Conservation (phyloP, 192 early-diverging fungal genomes). For the Cladochytrium replicatum region DNA sequence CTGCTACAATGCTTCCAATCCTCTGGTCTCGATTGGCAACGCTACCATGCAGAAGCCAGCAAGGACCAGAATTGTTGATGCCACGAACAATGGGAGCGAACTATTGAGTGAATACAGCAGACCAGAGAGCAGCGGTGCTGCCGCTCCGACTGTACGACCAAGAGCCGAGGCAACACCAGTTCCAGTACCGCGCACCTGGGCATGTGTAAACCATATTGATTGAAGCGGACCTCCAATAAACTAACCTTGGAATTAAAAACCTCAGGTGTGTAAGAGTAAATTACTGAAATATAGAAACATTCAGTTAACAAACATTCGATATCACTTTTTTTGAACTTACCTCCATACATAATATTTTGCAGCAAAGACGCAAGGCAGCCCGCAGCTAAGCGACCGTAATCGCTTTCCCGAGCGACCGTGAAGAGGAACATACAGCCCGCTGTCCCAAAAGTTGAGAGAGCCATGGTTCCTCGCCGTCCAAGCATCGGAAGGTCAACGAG, state of each 20-base stretch:
- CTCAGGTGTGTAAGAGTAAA: slow-evolving; percentile 83
- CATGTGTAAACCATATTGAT: slow-evolving; percentile 14
- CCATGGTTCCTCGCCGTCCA: slow-evolving; percentile 74
- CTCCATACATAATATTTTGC: slow-evolving; percentile 20
- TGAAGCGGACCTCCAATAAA: not conserved
- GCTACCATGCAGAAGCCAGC: slow-evolving; percentile 54
- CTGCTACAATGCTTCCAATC: slow-evolving; percentile 15
- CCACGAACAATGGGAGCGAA: slow-evolving; percentile 56
- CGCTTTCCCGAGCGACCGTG: slow-evolving; percentile 41
- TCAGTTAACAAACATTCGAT: slow-evolving; percentile 33
- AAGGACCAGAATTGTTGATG: slow-evolving; percentile 41
- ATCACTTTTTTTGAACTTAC: no score
- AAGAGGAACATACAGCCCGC: slow-evolving; percentile 59
- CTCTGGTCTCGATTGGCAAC: slow-evolving; percentile 62
- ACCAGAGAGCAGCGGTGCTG: slow-evolving; percentile 66
- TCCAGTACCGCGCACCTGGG: slow-evolving; percentile 66
- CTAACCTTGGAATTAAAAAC: slow-evolving; percentile 49
- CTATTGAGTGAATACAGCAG: slow-evolving; percentile 45
- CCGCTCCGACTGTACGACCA: slow-evolving; percentile 62
- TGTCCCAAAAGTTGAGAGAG: slow-evolving; percentile 60
- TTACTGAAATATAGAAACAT: no score
- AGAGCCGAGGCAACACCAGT: slow-evolving; percentile 68
- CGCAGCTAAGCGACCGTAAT: slow-evolving; percentile 44
- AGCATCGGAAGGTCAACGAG: slow-evolving; percentile 63
- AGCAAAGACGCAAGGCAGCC: slow-evolving; percentile 59